phyloP scores from a whole-genome alignment of 2,329 filamentous ascomycete genomes.

The Penicillium sclerotigenum region DNA sequence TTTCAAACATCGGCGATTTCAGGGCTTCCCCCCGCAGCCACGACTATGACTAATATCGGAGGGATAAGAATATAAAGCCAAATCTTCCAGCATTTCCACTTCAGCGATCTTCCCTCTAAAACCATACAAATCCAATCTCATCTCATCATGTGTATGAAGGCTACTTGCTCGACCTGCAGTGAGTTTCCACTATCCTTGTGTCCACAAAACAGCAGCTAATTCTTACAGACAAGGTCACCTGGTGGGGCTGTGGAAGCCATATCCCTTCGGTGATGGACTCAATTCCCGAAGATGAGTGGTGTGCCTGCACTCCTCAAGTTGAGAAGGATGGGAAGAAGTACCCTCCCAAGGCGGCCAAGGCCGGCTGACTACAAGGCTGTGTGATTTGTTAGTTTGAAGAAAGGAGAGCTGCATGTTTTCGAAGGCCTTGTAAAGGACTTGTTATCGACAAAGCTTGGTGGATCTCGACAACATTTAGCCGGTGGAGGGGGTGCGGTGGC shows the following conservation, averaged over 20 bases:
- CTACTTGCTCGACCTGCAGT: slow-evolving; percentile 62
- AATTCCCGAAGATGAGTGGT: slow-evolving; percentile 59
- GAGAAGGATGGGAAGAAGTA: slow-evolving; percentile 61
- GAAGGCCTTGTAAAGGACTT: background rate
- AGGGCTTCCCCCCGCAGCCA: background rate
- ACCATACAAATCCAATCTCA: slow-evolving; percentile 3
- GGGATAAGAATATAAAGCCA: slow-evolving; percentile 18
- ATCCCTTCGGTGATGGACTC: slow-evolving; percentile 60
- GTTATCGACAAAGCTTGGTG: background rate
- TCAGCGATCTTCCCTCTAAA: background rate
- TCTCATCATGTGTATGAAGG: slow-evolving; percentile 62
- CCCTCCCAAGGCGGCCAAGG: slow-evolving; percentile 58
- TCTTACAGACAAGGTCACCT: slow-evolving; percentile 56
- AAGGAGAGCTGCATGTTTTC: background rate
- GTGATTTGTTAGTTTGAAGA: slow-evolving; percentile 11
- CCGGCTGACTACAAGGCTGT: slow-evolving; percentile 39
- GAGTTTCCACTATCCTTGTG: slow-evolving; percentile 32
- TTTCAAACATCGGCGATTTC: slow-evolving; percentile 21
- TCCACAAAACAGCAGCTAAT: slow-evolving; percentile 8
- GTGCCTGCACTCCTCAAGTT: slow-evolving; percentile 63
- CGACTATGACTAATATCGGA: slow-evolving; percentile 23
- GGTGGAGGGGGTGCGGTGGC: background rate
- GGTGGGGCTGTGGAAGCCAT: slow-evolving; percentile 65
- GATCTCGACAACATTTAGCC: background rate
- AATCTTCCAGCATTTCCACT: background rate